Evolutionary conservation across 768 basidiomycete species (phyloP).

Genomic region (Pulveroboletus ravenelii): DNA sequence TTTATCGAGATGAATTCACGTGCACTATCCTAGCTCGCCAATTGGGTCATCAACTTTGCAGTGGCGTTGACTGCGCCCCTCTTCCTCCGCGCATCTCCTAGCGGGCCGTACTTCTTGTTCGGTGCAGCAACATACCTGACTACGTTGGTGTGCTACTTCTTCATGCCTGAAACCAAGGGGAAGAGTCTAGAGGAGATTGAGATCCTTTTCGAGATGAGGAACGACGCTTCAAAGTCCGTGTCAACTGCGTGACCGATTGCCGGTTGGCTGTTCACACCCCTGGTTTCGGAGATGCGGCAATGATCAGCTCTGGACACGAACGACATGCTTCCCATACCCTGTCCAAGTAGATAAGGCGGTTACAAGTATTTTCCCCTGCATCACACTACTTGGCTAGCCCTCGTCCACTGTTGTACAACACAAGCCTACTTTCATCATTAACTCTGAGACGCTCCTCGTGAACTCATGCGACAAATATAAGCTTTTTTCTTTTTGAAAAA

Average conservation of each 20-base stretch:
- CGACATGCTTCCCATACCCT: not conserved
- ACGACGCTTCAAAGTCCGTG: not conserved
- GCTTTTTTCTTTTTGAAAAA: too few species aligned
- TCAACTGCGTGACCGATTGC: not conserved
- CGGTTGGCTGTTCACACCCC: not conserved
- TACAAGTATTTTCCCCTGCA: not conserved
- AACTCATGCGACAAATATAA: too few species aligned
- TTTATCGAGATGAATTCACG: not conserved
- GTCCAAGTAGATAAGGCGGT: not conserved
- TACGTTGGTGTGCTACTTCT: conserved; percentile 35
- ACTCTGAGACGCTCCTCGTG: too few species aligned
- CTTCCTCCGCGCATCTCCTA: conserved; percentile 41
- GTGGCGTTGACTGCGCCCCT: conserved; percentile 45
- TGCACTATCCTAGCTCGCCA: conserved; percentile 15
- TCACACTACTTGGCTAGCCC: too few species aligned
- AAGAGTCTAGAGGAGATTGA: conserved; percentile 42
- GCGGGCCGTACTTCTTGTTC: conserved; percentile 46
- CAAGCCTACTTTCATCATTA: too few species aligned
- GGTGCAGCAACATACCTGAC: conserved; percentile 35
- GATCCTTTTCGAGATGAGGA: conserved; percentile 30
- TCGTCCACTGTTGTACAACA: too few species aligned
- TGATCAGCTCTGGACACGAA: not conserved
- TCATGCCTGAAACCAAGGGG: conserved; percentile 43
- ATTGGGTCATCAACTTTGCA: conserved; percentile 37
- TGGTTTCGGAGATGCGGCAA: not conserved